Evolutionary conservation across 2,329 filamentous ascomycete species (phyloP), one percentile per base, ranked within the genome.

Genomic region (Hymenoscyphus infarciens): DNA sequence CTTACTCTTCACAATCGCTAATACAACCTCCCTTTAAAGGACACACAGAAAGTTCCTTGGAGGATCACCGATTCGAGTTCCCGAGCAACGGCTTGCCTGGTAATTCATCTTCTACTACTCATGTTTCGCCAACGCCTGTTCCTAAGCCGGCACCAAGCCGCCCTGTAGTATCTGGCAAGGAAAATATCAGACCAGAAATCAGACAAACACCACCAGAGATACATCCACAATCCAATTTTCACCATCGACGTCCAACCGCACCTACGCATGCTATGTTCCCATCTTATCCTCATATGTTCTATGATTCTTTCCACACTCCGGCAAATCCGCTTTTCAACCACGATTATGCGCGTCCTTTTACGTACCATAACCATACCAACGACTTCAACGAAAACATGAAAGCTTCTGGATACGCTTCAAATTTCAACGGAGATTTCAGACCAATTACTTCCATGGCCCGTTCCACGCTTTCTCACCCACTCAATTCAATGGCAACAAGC

Each of bases 11-110:
- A 49, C 31, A 13, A 45, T 57, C 56, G 55, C 60, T 68, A 63
- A 65, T 52, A 15, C 35, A 16, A 38, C 27, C 22, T 52, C 25
- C 19, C 45, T 52, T 52, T 52, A 25, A 31, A 71, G 68, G 65
- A 27, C 68, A 68, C 53, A 74, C 70, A 15, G 72, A 75, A 59
- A 73, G 67, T 56, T 69, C 72, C 11, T 64, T 74, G 31, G 72
- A 74, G 59, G 71, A 74, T 31, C 70, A 71, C 57, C 60, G 65
- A 64, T 73, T 72, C 56, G 71, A 73, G 31, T 70, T 72, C 54
- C 57, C 64, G 11, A 63, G 67, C 60, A 63, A 70, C 56, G 66
- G 66, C 22, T 62, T 72, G 8, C 66, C 65, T 53, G 61, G 58
- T 56, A 57, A 57, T 56, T 57, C 61, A 57, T 61, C 58, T 60